Evolutionary conservation across 1,284 basidiomycete genomes (phyloP), one percentile per base, ranked within the genome.

Genomic region (Leccinum solheimii): DNA sequence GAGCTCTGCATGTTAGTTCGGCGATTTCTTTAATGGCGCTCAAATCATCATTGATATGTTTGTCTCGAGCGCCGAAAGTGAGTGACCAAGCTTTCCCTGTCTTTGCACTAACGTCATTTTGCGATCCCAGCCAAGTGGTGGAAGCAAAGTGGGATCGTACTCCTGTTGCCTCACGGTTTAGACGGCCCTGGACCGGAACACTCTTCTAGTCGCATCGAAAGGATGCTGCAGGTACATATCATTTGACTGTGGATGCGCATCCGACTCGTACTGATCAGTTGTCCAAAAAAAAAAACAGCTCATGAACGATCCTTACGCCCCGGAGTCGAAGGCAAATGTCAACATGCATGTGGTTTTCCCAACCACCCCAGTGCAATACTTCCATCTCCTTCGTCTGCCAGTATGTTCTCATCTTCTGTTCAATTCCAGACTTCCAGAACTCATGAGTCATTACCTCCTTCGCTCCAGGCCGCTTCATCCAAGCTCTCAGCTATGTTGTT

Each of bases 111-210:
- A 61, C 27, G 7, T 27, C 6, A 3, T 5, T 26, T 10, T 21
- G 23, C 26, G n/a, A 55, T 48, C 34, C n/a, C 65, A 94, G 92
- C 92, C 4, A 97, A 97, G 80, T 97, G 95, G 95, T 77, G 95
- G 61, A 94, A 90, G 73, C 93, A 97, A 77, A 95, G 92, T 65
- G 95, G 92, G 1, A 83, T 97, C 43, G 90, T 95, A 4, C 78
- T 97, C 68, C 84, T 94, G 62, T 81, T 97, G 6, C 93, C 93
- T 19, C 93, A 95, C 66, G 93, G 92, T 5, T 81, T 92, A 14
- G 94, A 96, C 68, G 94, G 94, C 27, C 92, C 92, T 14, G 94
- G 94, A 3, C 94, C 94, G 0, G 94, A 97, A 72, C 94, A 97
- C 73, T 94, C 92, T 0, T 92, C 90, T 2, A 90, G 86, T 56